phyloP scores from a whole-genome alignment of 352 stramenopile species.

The Saprolegnia parasitica region DNA sequence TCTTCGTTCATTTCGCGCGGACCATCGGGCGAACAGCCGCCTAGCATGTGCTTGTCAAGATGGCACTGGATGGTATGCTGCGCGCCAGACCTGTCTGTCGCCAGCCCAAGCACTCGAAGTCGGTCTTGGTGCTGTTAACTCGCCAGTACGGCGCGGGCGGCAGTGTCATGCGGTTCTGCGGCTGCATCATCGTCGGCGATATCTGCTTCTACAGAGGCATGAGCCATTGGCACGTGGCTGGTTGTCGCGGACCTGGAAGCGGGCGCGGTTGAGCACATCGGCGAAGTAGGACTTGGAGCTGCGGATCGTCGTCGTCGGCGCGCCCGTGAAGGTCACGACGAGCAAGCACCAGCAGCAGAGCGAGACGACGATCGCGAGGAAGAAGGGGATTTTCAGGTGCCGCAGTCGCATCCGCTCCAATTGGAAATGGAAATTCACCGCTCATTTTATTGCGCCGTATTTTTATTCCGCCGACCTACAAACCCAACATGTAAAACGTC shows the following conservation, averaged over 20 bases:
- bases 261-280: background rate
- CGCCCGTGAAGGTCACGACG: slow-evolving; percentile 24
- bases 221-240: background rate
- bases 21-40: slow-evolving; percentile 20
- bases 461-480: too few species aligned
- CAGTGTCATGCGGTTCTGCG: slow-evolving; percentile 13
- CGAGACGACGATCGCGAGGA: slow-evolving; percentile 23
- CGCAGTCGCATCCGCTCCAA: slow-evolving; percentile 21
- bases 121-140: slow-evolving; percentile 17
- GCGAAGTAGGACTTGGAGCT: slow-evolving; percentile 14
- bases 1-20: slow-evolving; percentile 22
- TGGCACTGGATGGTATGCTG: background rate
- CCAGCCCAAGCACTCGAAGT: slow-evolving; percentile 27
- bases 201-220: background rate
- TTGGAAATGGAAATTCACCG: slow-evolving; percentile 6
- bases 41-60: background rate
- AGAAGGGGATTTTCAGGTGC: slow-evolving; percentile 28
- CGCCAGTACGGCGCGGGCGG: slow-evolving; percentile 2
- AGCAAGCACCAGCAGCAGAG: slow-evolving; percentile 23
- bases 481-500: too few species aligned
- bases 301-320: background rate
- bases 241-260: slow-evolving; percentile 5
- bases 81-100: slow-evolving; percentile 16
- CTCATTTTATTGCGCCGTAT: background rate
- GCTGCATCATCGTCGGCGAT: slow-evolving; percentile 23